Base-by-base conservation (phyloP, 805 yeast species). In the Kodamaea leandrae region DNA sequence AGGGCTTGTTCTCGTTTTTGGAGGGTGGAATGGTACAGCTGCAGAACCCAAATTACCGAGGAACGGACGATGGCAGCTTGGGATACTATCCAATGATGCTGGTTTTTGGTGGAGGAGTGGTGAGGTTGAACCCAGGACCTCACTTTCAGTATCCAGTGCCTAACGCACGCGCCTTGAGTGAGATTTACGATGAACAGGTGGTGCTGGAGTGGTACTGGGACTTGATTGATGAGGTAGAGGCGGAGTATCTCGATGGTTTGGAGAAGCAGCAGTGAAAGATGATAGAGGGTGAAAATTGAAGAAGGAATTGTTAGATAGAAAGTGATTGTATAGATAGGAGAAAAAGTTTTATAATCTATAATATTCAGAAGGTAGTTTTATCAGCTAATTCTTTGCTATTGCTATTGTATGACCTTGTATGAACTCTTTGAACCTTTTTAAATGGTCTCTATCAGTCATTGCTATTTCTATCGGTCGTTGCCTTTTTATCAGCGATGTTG, bases 61-160 rank as follows among this genome's bases (percentile, higher is more conserved):
- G 70, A 57, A 54, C 77, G 52, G 95, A 93, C 57, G 96, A 93
- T 57, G 96, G 96, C 0, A 67, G 78, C 32, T 63, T 88, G 41
- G 99, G 98, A 0, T 93, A 93, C 58, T 93, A 82, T 62, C 98
- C 99, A 1, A 86, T 89, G 67, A 72, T 87, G 24, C 85, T 96
- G 41, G 85, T 84, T 18, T 93, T 78, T 57, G 79, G 78, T 49
- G 83, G 83, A 2, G 98, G 98, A 0, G 66, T 75, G 7, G 95
- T 86, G 4, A 68, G 76, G 44, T 59, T 91, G 42, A 80, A 85
- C 47, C 71, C 87, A 2, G 85, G 89, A 0, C 83, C 87, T 0
- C 69, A 79, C 9, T 75, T 89, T 50, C 68, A 70, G 45, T 69
- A 52, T 39, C 55, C 52, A 0, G 54, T 49, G 6, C 48, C 50